These are phyloP conservation scores for Actinomortierella wolfii DNA, from an alignment of 371 early-diverging fungal species.

Conservation along the genomic window DNA sequence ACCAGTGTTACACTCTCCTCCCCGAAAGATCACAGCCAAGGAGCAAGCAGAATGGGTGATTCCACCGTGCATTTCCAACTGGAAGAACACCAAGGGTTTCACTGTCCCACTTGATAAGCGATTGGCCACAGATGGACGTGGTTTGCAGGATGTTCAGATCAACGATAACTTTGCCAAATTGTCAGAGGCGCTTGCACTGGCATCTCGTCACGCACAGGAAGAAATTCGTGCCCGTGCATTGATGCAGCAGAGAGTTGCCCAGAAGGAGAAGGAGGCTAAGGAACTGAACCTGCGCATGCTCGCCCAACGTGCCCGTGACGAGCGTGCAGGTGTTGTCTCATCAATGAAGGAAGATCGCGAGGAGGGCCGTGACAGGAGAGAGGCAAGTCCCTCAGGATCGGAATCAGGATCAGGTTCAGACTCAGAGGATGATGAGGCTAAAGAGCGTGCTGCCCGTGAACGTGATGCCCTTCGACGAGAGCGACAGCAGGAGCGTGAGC, in stretches of 20 bases:
- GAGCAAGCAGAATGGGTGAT: constrained; percentile 96
- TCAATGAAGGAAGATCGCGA: neutral
- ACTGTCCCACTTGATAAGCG: constrained; percentile 98
- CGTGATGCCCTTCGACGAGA: constrained; percentile 91
- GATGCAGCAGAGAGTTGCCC: constrained; percentile 91
- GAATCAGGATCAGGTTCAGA: constrained; percentile 49
- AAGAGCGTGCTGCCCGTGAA: constrained; percentile 58
- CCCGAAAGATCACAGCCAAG: constrained; percentile 91
- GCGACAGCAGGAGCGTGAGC: constrained; percentile 82
- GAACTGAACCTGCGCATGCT: constrained; percentile 88
- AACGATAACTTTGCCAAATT: constrained; percentile 96
- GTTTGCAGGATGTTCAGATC: constrained; percentile 88
- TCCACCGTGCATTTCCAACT: constrained; percentile 97
- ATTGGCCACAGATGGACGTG: constrained; percentile 96
- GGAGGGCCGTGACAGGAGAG: constrained; percentile 33
- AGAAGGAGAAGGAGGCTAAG: constrained; percentile 91
- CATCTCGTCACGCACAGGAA: constrained; percentile 93
- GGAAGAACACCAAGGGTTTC: constrained; percentile 99
- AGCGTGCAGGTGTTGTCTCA: constrained; percentile 52
- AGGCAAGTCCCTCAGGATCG: constrained; percentile 13
- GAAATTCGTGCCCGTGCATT: constrained; percentile 89
- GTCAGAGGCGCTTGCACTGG: constrained; percentile 91
- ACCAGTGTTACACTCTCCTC: constrained; percentile 97
- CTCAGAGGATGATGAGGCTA: constrained; percentile 56
- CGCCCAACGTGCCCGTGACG: constrained; percentile 94